These are phyloP conservation scores for Cercospora sp. DNA, from an alignment of 2,329 filamentous ascomycete genomes.

Conservation along the genomic window DNA sequence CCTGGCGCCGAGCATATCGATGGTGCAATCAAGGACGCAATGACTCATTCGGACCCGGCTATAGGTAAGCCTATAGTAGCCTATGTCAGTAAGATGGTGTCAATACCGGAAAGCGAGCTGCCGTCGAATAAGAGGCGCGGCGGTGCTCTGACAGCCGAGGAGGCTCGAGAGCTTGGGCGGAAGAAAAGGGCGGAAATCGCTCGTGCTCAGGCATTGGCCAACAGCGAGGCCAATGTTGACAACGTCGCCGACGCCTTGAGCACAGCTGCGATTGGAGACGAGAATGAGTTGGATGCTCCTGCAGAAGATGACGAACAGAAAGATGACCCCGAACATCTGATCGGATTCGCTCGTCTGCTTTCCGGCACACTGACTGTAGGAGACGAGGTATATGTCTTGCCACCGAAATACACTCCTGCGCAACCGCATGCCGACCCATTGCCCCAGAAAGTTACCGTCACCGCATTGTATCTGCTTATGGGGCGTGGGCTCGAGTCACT, in stretches of 20 bases:
- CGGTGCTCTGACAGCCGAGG: conserved; percentile 75
- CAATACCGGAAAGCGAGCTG: conserved; percentile 87
- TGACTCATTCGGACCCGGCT: conserved; percentile 73
- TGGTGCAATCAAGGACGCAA: conserved; percentile 69
- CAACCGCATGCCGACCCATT: conserved; percentile 69
- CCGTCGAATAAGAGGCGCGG: conserved; percentile 79
- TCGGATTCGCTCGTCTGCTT: conserved; percentile 92
- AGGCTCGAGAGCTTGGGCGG: conserved; percentile 82
- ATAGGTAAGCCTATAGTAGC: conserved; percentile 78
- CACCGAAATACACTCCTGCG: conserved; percentile 88
- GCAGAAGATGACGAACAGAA: conserved; percentile 48
- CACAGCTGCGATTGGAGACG: conserved; percentile 60
- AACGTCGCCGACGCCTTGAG: conserved; percentile 62
- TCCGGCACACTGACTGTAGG: conserved; percentile 87
- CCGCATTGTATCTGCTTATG: conserved; percentile 92
- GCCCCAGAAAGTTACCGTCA: conserved; percentile 80
- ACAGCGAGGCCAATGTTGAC: conserved; percentile 51
- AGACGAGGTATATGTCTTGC: conserved; percentile 85
- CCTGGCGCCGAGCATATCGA: conserved; percentile 75
- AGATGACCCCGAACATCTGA: conserved; percentile 78
- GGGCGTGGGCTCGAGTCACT: conserved; percentile 82
- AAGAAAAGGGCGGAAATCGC: conserved; percentile 89
- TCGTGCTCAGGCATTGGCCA: conserved; percentile 66
- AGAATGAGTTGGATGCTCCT: conserved; percentile 52
- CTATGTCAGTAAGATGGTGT: conserved; percentile 98